Base-by-base conservation (phyloP, 306 rosid genomes). In the Styphnolobium japonicum region DNA sequence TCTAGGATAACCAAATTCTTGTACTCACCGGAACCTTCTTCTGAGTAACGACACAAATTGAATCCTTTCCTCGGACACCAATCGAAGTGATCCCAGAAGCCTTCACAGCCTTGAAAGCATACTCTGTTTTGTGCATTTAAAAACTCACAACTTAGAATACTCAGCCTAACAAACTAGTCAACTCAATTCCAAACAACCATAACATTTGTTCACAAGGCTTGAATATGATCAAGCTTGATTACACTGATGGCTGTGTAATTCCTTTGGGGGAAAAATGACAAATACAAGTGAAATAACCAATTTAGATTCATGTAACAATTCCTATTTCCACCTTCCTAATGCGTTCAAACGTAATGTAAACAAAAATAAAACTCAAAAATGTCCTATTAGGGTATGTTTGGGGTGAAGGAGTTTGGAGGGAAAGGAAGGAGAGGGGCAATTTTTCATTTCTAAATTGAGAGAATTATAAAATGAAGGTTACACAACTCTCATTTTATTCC, bases 81-180 rank as follows among this genome's bases (percentile, higher is more conserved):
- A 95, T 95, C 0, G 99, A 95, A 77, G 99, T 93, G 65, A 85
- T 95, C 67, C 99, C 98, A 4, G 94, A 83, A 45, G 99, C 93
- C 85, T 95, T 95, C 53, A 95, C 99, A 76, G 99, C 99, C 93
- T 95, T 95, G 73, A 95, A 95, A 11, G 99, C 99, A 86, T 95
- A 95, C 84, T 95, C 99, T 95, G 81, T 37, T 76, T 80, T 60
- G n/a, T 39, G 48, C 80, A 88, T 84, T 46, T 25, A 75, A 52
- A 87, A 71, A 58, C 0, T 73, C 39, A 82, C 33, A 79, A 40
- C 40, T 83, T 52, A 81, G 81, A 71, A 71, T n/a, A 71, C 37
- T 16, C 45, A 77, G 21, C 63, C 76, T 53, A 82, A 65, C 49
- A 70, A 69, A 53, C 70, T 42, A 60, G 46, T 27, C 58, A 69